A percentile compares a stretch with the other conserved stretches of the same genome.
phyloP scores from a whole-genome alignment of 305 asterid genomes.

The Coffea humblotiana region DNA sequence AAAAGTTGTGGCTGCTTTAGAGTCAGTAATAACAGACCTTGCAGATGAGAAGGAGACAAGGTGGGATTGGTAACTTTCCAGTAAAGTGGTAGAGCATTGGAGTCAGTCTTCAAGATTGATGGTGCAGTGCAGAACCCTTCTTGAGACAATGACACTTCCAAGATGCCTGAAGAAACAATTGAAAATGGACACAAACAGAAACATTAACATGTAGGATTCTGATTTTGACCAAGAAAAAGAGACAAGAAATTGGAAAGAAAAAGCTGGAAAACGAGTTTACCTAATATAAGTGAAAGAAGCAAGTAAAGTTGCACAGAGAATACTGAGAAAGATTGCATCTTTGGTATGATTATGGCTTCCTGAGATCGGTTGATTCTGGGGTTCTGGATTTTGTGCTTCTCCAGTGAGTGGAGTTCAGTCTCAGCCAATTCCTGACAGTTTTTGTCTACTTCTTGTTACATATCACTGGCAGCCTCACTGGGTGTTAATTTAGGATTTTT shows the following conservation, averaged over 20 bases:
- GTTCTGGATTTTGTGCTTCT: background rate
- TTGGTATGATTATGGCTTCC: slow-evolving; percentile 4
- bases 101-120: slow-evolving; percentile 41
- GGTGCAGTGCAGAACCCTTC: slow-evolving; percentile 84
- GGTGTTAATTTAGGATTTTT: background rate
- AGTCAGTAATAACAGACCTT: slow-evolving; percentile 39
- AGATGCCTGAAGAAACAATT: slow-evolving; percentile 37
- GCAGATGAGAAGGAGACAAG: slow-evolving; percentile 84
- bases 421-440: background rate
- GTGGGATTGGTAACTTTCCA: slow-evolving; percentile 93
- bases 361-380: background rate
- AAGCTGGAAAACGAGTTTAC: slow-evolving; percentile 24
- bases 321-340: slow-evolving; percentile 52
- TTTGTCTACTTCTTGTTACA: slow-evolving; percentile 1
- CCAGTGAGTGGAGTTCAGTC: slow-evolving; percentile 9
- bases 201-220: background rate
- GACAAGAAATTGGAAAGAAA: background rate
- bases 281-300: slow-evolving; percentile 26
- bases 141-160: slow-evolving; percentile 38
- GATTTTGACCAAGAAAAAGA: background rate
- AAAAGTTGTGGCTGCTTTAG: background rate
- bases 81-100: slow-evolving; percentile 52
- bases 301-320: slow-evolving; percentile 27
- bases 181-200: slow-evolving; percentile 11
- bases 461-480: background rate